Evolutionary conservation across 208 protist species (phyloP).

Genomic region (Angomonas deanei): DNA sequence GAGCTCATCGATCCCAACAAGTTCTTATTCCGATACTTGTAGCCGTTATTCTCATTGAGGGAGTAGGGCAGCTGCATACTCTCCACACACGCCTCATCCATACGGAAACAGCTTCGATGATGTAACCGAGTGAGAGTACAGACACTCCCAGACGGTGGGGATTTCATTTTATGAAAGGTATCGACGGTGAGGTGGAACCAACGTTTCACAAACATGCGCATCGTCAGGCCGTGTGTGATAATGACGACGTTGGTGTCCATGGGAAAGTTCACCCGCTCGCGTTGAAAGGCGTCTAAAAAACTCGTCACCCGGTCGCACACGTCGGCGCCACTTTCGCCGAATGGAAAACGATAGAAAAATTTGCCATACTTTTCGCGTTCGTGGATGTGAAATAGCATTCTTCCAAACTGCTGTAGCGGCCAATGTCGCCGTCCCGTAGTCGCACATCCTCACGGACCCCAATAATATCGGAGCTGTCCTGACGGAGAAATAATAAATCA

Average conservation of each 20-base stretch:
- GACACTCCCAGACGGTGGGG: constrained; percentile 59
- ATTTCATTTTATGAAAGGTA: constrained; percentile 81
- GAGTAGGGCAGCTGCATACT: constrained; percentile 67
- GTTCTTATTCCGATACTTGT: constrained; percentile 87
- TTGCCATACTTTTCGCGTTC: constrained; percentile 81
- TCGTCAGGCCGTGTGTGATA: constrained; percentile 84
- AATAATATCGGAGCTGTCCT: constrained; percentile 51
- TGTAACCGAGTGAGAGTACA: constrained; percentile 72
- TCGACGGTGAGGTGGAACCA: constrained; percentile 92
- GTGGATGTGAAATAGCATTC: constrained; percentile 46
- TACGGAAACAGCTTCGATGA: constrained; percentile 68
- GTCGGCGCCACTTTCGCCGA: constrained; percentile 90
- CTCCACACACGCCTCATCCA: constrained; percentile 64
- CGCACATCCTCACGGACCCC: constrained; percentile 87
- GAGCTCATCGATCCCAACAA: constrained; percentile 85
- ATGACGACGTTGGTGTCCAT: constrained; percentile 87
- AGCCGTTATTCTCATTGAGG: constrained; percentile 84
- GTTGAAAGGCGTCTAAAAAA: constrained; percentile 86
- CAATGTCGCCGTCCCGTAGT: constrained; percentile 90
- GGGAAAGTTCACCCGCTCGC: constrained; percentile 73
- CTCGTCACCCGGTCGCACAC: constrained; percentile 89
- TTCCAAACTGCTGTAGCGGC: constrained; percentile 74
- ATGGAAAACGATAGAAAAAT: constrained; percentile 91
- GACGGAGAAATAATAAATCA: constrained; percentile 26
- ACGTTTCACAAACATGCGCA: constrained; percentile 87